Base-by-base conservation (phyloP, 2,329 filamentous ascomycete genomes). In the Boeremia lycopersici region DNA sequence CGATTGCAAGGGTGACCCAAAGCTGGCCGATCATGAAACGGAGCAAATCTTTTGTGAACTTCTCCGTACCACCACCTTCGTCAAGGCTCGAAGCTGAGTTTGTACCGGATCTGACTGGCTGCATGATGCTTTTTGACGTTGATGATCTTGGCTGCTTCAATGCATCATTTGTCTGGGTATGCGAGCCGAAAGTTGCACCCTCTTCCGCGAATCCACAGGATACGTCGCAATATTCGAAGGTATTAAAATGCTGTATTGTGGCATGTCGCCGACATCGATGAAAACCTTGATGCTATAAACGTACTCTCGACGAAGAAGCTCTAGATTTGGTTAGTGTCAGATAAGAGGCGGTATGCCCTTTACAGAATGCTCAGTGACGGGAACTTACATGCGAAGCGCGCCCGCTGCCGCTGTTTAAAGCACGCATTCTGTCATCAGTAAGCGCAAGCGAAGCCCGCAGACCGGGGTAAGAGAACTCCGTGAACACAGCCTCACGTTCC, bases 381-480 rank as follows among this genome's bases (percentile, higher is more conserved):
- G 34, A 47, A 47, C 46, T 33, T 46, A 50, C 46, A 42, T 38
- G 52, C 46, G 33, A 30, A 43, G 30, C 13, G 41, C 35, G 28
- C 29, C 17, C 40, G 8, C 40, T 36, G 11, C 46, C 40, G 38
- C n/a, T 31, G 23, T 15, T 29, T 36, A 31, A 46, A 42, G 41
- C 41, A 40, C 26, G 41, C 34, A 38, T 17, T 38, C 33, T 38
- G 41, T 50, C 34, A 45, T 49, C 29, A 45, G 36, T 53, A 41
- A 54, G 40, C 46, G 31, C 29, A 54, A 49, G 52, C 52, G 52
- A 54, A 30, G 30, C 35, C 19, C 12, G 29, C 12, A 15, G 30
- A 33, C 40, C 34, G 45, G 52, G 40, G 40, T 49, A 25, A 17
- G 12, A 30, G 6, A 4, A 4, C 5, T 13, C 4, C 26, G 4